Percentiles rank a stretch among this genome's conserved stretches.
Conservation (phyloP, 2,329 filamentous ascomycete species). For the Chaetomium strumarium region DNA sequence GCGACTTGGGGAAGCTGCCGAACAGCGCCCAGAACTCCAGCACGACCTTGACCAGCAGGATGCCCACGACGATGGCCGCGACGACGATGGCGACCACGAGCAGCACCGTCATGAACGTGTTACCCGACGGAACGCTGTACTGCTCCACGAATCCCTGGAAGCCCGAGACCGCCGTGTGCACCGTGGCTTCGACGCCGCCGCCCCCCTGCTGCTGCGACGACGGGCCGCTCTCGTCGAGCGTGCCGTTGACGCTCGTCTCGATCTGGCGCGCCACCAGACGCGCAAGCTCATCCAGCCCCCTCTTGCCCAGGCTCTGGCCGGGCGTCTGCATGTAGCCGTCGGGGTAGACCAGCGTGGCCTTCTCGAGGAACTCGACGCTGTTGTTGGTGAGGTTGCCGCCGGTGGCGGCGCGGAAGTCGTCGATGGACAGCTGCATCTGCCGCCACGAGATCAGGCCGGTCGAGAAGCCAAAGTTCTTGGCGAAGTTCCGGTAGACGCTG, state of each 20-base stretch:
- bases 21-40: constrained; percentile 90
- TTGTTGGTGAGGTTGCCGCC: constrained; percentile 82
- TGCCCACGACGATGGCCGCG: constrained; percentile 74
- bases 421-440: constrained; percentile 74
- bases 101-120: constrained; percentile 94
- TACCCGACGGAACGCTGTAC: constrained; percentile 76
- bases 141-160: constrained; percentile 80
- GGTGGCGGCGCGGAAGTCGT: constrained; percentile 71
- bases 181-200: constrained; percentile 26
- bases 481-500: constrained; percentile 78
- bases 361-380: constrained; percentile 68
- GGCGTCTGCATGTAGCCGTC: constrained; percentile 49
- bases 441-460: constrained; percentile 78
- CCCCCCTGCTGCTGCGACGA: constrained; percentile 14
- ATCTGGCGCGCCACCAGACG: constrained; percentile 50
- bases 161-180: constrained; percentile 57
- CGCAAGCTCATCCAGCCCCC: constrained; percentile 44
- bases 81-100: constrained; percentile 84
- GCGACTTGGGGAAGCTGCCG: constrained; percentile 72
- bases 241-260: constrained; percentile 40
- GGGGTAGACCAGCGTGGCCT: constrained; percentile 67
- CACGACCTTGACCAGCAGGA: constrained; percentile 84
- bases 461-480: constrained; percentile 91
- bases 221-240: constrained; percentile 20
- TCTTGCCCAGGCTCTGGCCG: constrained; percentile 33